Evolutionary conservation across 441 rosid genomes (phyloP), one percentile per base, ranked within the genome.

Genomic region (Oxalis stricta): DNA sequence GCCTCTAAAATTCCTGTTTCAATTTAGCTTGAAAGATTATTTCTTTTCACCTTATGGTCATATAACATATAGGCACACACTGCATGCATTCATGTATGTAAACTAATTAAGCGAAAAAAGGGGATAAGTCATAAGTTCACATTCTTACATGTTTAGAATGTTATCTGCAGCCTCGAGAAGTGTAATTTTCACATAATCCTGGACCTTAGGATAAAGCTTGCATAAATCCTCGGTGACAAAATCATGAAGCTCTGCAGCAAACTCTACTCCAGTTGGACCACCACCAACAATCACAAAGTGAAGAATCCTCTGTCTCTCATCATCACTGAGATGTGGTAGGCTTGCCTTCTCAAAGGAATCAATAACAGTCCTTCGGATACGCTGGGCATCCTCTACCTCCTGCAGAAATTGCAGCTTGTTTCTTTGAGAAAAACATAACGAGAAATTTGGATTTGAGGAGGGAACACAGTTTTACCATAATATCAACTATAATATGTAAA

Each of bases 281-380:
- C 99, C 99, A 13, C 97, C 97, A 67, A 92, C 99, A 13, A 92
- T 64, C 40, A 92, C 97, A 56, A 92, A 92, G 59, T 92, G 99
- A 51, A 92, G 89, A 53, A 82, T 84, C 55, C 68, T 77, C 65
- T 63, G 66, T 38, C 89, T 76, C 69, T 92, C 97, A 46, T 87
- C 97, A 15, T 92, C 94, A 15, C 71, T 92, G 41, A 92, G 47
- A 46, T 55, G 72, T 44, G 99, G 96, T 17, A 87, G 53, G 72
- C 77, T 77, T 16, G 99, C 94, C 72, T 65, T 92, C 70, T 92
- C 99, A 61, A 87, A 92, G 48, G 68, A 60, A 55, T 92, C 89
- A 22, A 92, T 71, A 23, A 92, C 89, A 41, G 59, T 63, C 68
- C 68, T 74, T 29, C 99, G 95, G 44, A 92, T 92, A 55, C 59